Evolutionary conservation across 768 basidiomycete species (phyloP).

Genomic region (Phanerodontia chrysosporium): DNA sequence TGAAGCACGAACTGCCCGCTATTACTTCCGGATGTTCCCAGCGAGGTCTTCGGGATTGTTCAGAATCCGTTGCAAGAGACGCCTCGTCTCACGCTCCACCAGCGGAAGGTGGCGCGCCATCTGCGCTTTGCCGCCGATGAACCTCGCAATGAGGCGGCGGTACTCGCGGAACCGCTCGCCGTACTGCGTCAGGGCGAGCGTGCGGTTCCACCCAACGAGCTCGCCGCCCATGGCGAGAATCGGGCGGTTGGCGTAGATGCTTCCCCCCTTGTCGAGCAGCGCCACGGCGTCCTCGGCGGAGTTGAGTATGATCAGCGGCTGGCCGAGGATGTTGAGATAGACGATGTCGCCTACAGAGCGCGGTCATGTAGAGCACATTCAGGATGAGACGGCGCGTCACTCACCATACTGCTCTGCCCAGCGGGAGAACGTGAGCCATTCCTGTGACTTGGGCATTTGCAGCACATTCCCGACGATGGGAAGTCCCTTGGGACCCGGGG

Average conservation of each 20-base stretch:
- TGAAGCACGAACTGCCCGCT: neutral
- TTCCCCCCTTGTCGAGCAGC: slow-evolving; percentile 26
- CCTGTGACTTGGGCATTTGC: slow-evolving; percentile 7
- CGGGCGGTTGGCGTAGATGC: slow-evolving; percentile 26
- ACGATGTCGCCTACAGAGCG: slow-evolving; percentile 23
- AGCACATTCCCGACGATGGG: slow-evolving; percentile 14
- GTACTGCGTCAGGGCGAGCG: slow-evolving; percentile 19
- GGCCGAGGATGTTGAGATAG: slow-evolving; percentile 24
- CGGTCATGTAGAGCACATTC: slow-evolving; percentile 13
- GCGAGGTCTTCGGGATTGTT: slow-evolving; percentile 20
- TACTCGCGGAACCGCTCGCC: slow-evolving; percentile 22
- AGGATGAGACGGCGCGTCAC: neutral
- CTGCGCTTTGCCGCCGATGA: slow-evolving; percentile 22
- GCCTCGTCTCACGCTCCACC: neutral
- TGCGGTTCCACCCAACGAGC: slow-evolving; percentile 22
- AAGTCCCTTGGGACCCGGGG: slow-evolving; percentile 14
- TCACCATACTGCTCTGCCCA: slow-evolving; percentile 14
- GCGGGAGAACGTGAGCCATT: slow-evolving; percentile 5
- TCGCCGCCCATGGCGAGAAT: slow-evolving; percentile 6
- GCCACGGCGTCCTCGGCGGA: slow-evolving; percentile 21
- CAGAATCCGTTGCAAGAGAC: slow-evolving; percentile 16
- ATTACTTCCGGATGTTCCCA: slow-evolving; percentile 28
- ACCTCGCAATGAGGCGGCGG: slow-evolving; percentile 17
- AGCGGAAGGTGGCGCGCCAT: slow-evolving; percentile 21
- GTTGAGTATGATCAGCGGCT: slow-evolving; percentile 27